A percentile compares a stretch with the other conserved stretches of the same genome.
These are phyloP conservation scores for Xylaria sp. DNA, from an alignment of 2,329 filamentous ascomycete genomes.

Conservation along the genomic window DNA sequence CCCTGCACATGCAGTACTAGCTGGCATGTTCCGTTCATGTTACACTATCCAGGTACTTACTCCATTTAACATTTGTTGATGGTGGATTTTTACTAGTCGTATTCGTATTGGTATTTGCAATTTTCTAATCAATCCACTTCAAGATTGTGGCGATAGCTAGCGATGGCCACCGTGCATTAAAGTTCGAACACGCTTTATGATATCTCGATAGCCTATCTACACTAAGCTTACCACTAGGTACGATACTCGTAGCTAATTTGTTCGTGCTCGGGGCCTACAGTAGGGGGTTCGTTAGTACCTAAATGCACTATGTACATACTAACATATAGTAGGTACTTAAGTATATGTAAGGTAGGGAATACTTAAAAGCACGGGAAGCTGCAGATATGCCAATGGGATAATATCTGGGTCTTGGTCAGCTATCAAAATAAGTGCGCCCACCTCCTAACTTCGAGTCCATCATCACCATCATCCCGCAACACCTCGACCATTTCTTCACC, in stretches of 20 bases:
- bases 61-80: background rate
- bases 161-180: background rate
- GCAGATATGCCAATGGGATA: slow-evolving; percentile 11
- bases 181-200: background rate
- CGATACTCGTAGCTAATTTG: slow-evolving; percentile 1
- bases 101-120: slow-evolving; percentile 26
- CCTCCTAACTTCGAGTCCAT: slow-evolving; percentile 14
- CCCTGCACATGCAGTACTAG: background rate
- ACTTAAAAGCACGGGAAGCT: slow-evolving; percentile 7
- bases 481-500: background rate
- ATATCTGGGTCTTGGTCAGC: slow-evolving; percentile 13
- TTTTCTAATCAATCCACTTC: slow-evolving; percentile 14
- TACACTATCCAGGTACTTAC: too few species aligned
- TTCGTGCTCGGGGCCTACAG: background rate
- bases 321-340: too few species aligned
- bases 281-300: background rate
- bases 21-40: background rate
- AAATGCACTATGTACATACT: too few species aligned
- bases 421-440: slow-evolving; percentile 21
- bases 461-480: slow-evolving; percentile 8
- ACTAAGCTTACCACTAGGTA: background rate
- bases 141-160: slow-evolving; percentile 6
- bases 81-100: background rate
- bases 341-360: too few species aligned
- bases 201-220: background rate